Conservation (phyloP, 2,329 filamentous ascomycete genomes). For the Colletotrichum incanum region DNA sequence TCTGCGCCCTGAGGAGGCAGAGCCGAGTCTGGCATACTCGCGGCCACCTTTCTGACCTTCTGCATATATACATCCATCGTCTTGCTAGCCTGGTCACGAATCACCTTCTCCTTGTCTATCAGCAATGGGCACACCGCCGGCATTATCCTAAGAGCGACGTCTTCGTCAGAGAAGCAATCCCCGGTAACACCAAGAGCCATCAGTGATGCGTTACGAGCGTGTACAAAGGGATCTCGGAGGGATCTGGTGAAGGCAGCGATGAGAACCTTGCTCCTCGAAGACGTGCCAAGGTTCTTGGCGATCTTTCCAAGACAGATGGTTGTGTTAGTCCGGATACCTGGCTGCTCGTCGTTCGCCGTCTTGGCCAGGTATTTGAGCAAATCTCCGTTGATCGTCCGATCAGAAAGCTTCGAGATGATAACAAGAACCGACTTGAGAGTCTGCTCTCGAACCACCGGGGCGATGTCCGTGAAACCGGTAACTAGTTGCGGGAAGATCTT, state of each 20-base stretch:
- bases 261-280: slow-evolving; percentile 89
- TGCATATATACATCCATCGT: slow-evolving; percentile 89
- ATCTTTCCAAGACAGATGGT: slow-evolving; percentile 98
- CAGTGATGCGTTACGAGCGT: slow-evolving; percentile 90
- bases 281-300: slow-evolving; percentile 85
- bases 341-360: slow-evolving; percentile 97
- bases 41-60: slow-evolving; percentile 84
- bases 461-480: slow-evolving; percentile 94
- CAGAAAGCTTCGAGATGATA: slow-evolving; percentile 90
- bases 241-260: slow-evolving; percentile 93
- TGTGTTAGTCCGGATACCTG: slow-evolving; percentile 96
- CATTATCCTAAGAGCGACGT: slow-evolving; percentile 87
- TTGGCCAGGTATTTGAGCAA: slow-evolving; percentile 92
- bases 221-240: slow-evolving; percentile 92
- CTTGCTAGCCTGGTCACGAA: slow-evolving; percentile 93
- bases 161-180: slow-evolving; percentile 91
- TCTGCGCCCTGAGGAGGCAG: slow-evolving; percentile 76
- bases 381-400: slow-evolving; percentile 94
- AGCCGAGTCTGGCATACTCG: slow-evolving; percentile 84
- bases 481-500: slow-evolving; percentile 97
- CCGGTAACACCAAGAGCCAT: slow-evolving; percentile 88
- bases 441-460: slow-evolving; percentile 93
- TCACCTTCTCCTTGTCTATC: slow-evolving; percentile 95
- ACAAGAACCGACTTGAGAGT: slow-evolving; percentile 94
- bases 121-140: slow-evolving; percentile 88